phyloP scores from a whole-genome alignment of 2,329 filamentous ascomycete genomes.

The Trichoderma atroviride region DNA sequence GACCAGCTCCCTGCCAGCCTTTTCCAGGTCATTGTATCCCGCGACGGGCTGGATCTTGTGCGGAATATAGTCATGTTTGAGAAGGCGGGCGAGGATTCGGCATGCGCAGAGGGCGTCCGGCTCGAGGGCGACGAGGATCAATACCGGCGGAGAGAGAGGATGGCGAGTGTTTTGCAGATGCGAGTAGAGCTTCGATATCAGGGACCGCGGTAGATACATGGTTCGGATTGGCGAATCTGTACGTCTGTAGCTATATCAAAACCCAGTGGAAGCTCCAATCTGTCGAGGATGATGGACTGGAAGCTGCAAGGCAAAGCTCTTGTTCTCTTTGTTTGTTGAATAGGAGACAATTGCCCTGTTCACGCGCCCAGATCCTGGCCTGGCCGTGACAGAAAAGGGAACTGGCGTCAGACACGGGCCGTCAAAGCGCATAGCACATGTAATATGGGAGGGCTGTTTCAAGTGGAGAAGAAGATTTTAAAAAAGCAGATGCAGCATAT shows the following conservation, averaged over 20 bases:
- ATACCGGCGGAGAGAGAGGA: conserved; percentile 85
- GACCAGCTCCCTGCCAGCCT: conserved; percentile 76
- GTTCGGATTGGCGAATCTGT: conserved; percentile 34
- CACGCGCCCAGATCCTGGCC: conserved; percentile 13
- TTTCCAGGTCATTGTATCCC: conserved; percentile 86
- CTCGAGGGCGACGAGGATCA: conserved; percentile 90
- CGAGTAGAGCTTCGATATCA: conserved; percentile 88
- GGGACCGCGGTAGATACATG: conserved; percentile 93
- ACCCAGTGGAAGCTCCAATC: conserved; percentile 29
- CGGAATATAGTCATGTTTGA: conserved; percentile 96
- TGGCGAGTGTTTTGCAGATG: conserved; percentile 86
- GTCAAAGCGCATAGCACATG: conserved; percentile 20
- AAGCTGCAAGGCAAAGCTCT: not conserved
- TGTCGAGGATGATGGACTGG: conserved; percentile 32
- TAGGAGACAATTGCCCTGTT: conserved; percentile 19
- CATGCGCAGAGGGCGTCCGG: conserved; percentile 95
- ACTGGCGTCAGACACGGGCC: conserved; percentile 22
- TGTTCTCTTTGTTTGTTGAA: not conserved
- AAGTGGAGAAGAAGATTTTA: not conserved
- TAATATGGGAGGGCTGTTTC: not conserved
- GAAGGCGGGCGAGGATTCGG: conserved; percentile 86
- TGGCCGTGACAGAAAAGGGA: conserved; percentile 13
- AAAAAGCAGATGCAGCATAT: conserved; percentile 25
- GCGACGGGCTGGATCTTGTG: conserved; percentile 96
- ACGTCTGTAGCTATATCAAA: conserved; percentile 34